These are phyloP conservation scores for Zizania latifolia DNA, from an alignment of 176 grass and related monocot genomes.

Conservation along the genomic window DNA sequence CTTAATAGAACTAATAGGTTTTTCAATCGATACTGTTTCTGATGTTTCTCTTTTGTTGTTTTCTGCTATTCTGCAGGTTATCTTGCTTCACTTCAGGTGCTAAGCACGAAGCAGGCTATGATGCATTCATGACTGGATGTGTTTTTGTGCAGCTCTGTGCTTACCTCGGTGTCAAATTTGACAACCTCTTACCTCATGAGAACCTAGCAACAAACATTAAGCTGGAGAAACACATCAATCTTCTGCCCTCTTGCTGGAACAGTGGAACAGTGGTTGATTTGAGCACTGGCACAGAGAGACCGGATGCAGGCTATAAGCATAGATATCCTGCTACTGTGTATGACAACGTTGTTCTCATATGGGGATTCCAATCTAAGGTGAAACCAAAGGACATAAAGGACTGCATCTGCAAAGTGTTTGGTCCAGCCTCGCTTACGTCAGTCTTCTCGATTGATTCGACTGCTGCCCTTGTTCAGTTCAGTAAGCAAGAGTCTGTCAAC, in stretches of 20 bases:
- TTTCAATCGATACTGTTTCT: constrained; percentile 16
- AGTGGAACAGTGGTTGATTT: constrained; percentile 84
- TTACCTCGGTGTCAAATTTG: constrained; percentile 67
- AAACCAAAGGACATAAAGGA: constrained; percentile 70
- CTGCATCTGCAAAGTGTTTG: constrained; percentile 71
- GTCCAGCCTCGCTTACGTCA: constrained; percentile 42
- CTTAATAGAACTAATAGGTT: neutral
- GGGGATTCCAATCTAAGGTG: constrained; percentile 64
- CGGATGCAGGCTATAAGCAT: constrained; percentile 49
- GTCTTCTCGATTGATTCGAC: constrained; percentile 74
- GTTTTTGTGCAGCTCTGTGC: constrained; percentile 67
- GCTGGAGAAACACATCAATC: constrained; percentile 58
- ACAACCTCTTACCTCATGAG: constrained; percentile 36
- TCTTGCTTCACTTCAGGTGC: constrained; percentile 82
- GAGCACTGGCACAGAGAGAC: constrained; percentile 61
- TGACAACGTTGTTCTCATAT: constrained; percentile 64
- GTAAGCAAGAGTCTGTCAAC: constrained; percentile 55
- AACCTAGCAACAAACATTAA: constrained; percentile 52
- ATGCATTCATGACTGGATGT: constrained; percentile 98
- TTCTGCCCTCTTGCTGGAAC: constrained; percentile 66
- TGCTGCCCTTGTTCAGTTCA: constrained; percentile 74
- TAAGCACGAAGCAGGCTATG: constrained; percentile 92
- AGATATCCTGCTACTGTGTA: constrained; percentile 45
- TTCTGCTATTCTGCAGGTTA: constrained; percentile 46
- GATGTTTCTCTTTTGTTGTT: constrained; percentile 14